phyloP scores from a whole-genome alignment of 2,329 filamentous ascomycete species.

The Pseudogymnoascus sp. region DNA sequence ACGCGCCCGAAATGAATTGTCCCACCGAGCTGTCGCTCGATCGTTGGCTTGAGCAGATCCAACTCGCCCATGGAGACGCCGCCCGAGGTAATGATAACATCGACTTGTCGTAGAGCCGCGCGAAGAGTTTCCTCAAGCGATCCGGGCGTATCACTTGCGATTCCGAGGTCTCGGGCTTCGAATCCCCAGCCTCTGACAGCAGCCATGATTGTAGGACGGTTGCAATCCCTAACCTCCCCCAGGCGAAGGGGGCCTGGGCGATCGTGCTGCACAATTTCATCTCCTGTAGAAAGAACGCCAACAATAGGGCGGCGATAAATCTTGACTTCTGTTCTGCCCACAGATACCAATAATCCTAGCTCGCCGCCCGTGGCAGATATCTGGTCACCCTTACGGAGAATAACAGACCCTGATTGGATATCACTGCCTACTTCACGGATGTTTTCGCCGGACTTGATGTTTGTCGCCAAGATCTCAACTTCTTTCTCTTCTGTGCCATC shows the following conservation, averaged over 20 bases:
- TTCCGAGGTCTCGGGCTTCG: constrained; percentile 74
- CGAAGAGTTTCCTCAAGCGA: constrained; percentile 71
- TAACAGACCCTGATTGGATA: constrained; percentile 57
- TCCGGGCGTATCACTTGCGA: constrained; percentile 66
- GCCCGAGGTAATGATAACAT: constrained; percentile 84
- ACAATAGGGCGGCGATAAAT: constrained; percentile 71
- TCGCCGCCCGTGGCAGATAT: constrained; percentile 85
- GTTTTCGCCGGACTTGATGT: constrained; percentile 72
- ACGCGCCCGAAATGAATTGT: constrained; percentile 96
- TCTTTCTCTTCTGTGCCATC: constrained; percentile 80
- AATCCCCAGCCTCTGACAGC: constrained; percentile 69
- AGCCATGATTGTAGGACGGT: constrained; percentile 77
- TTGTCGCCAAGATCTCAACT: constrained; percentile 75
- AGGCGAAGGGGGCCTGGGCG: constrained; percentile 53
- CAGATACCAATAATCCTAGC: constrained; percentile 79
- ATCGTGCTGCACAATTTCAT: constrained; percentile 79
- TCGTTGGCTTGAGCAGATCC: constrained; percentile 90
- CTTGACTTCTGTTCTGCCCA: constrained; percentile 63
- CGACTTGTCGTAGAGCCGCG: constrained; percentile 62
- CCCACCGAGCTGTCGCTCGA: constrained; percentile 81
- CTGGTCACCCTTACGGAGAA: constrained; percentile 71
- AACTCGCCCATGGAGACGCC: constrained; percentile 98
- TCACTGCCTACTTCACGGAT: constrained; percentile 88
- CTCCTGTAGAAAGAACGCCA: constrained; percentile 85
- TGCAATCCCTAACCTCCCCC: constrained; percentile 90